Evolutionary conservation across 2,329 filamentous ascomycete genomes (phyloP), one percentile per base, ranked within the genome.

Genomic region (Reticulascus tulasneorum): DNA sequence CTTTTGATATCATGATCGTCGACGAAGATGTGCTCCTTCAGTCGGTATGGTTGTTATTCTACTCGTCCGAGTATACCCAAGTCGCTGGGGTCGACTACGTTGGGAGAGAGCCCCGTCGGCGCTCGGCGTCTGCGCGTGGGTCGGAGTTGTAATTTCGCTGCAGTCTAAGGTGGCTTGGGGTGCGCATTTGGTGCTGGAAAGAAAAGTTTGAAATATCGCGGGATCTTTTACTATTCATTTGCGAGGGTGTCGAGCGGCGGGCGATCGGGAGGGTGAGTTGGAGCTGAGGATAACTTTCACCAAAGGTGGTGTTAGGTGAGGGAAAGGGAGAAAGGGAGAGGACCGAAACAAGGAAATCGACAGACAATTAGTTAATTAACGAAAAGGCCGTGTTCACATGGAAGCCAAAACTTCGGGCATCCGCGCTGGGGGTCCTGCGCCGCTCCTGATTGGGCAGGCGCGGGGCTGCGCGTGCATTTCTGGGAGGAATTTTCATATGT

Each of bases 121-220:
- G 73, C 65, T 77, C 69, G 42, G 74, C 72, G 64, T 78, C 74
- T 51, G 69, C 71, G 54, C 75, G 74, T 50, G 63, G 62, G 56
- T 73, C 64, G 49, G 65, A 68, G 49, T 71, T 62, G 55, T 66
- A 63, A 55, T 67, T 66, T 56, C 65, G 64, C 49, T 69, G 62
- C 45, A 64, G 60, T 56, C 66, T 62, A 56, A 70, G 64, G 58
- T 64, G 62, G 62, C 63, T 68, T 49, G 66, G 63, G 54, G 66
- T 55, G 60, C 69, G 72, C 75, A 79, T 79, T 71, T 77, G 73
- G 69, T 64, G 66, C 54, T 64, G 66, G 61, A 72, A 71, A 53
- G 70, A 69, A 51, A 67, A 68, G 67, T 50, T 50, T 47, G 66
- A 63, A 45, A 58, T 60, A 45, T 57, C 51, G 58, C 64, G 55